These are phyloP conservation scores for Boletus sp. DNA, from an alignment of 1,284 basidiomycete species.

Conservation along the genomic window DNA sequence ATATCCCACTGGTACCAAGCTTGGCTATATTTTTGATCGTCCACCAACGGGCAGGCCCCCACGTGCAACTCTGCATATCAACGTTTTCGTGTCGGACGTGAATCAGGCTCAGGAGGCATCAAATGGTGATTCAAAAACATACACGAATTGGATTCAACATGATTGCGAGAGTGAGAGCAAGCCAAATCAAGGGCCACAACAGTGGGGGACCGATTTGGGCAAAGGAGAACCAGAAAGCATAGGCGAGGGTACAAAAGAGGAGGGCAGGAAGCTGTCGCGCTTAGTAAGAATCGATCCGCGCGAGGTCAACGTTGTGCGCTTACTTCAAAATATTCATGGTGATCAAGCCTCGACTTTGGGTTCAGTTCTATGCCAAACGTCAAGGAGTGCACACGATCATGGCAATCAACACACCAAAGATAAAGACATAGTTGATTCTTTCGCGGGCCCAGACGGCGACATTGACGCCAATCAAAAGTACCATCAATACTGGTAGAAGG, in stretches of 20 bases:
- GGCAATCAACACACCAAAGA: conserved; percentile 67
- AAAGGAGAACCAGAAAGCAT: conserved; percentile 88
- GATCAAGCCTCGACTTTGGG: conserved; percentile 74
- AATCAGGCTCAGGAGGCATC: neutral
- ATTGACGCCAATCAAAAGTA: conserved; percentile 82
- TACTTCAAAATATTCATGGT: conserved; percentile 84
- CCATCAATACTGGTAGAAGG: conserved; percentile 77
- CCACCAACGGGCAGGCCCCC: conserved; percentile 70
- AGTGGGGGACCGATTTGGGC: conserved; percentile 55
- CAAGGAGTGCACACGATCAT: neutral
- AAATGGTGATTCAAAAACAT: conserved; percentile 35
- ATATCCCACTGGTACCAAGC: conserved; percentile 71
- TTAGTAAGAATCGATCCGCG: conserved; percentile 6
- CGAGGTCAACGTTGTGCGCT: too few relatives aligned
- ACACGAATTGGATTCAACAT: conserved; percentile 82
- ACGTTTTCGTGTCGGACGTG: neutral
- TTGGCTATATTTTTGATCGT: conserved; percentile 65
- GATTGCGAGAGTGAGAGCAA: conserved; percentile 62
- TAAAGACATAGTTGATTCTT: conserved; percentile 89
- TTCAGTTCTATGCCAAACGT: conserved; percentile 65
- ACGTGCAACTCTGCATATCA: conserved; percentile 29
- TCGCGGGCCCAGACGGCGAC: conserved; percentile 75
- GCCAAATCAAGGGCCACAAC: conserved; percentile 88
- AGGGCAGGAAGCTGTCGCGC: conserved; percentile 72
- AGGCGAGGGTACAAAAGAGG: conserved; percentile 73